Base-by-base conservation (phyloP, 257 asterid species). In the Petunia axillaris region DNA sequence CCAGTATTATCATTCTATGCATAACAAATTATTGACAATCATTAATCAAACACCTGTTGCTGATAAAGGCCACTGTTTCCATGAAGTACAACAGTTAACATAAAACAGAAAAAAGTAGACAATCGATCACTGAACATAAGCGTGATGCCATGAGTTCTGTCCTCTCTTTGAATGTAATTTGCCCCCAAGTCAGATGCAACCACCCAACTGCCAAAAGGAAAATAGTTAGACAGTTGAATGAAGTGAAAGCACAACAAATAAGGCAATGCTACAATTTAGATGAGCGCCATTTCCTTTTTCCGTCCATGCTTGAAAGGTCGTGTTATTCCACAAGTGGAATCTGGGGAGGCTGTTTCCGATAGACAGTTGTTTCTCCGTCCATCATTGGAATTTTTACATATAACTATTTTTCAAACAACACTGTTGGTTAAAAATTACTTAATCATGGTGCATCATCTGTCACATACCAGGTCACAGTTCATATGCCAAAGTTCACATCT, bases 151-250 rank as follows among this genome's bases (percentile, higher is more conserved):
- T 59, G 74, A 62, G 35, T 68, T 39, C 4, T 6, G 44, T 55
- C 80, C 37, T 77, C 80, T 44, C 77, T 7, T 41, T 36, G 16
- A 73, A 50, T 25, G 60, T 5, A 6, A 73, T 73, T 71, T 2
- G 44, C 77, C 53, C 53, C 16, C 5, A 73, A 50, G 44, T 92
- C 92, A 95, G 85, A 87, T 2, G 80, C 93, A 91, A 80, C 97
- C 99, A 82, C 98, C 98, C 93, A 93, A 87, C 99, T 95, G 97
- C 82, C 81, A 89, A 81, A 80, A 50, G 36, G 48, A 79, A 80
- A 53, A 25, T 14, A 37, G 36, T n/a, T 58, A 39, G 54, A 70
- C 35, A 78, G 66, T 25, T 35, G 54, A 85, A 66, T 38, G 75
- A 41, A 58, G 41, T 15, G 50, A 40, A 53, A 57, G 7, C 54